Evolutionary conservation across 331 rosid species (phyloP).

Genomic region (Rhamnella rubrinervis): DNA sequence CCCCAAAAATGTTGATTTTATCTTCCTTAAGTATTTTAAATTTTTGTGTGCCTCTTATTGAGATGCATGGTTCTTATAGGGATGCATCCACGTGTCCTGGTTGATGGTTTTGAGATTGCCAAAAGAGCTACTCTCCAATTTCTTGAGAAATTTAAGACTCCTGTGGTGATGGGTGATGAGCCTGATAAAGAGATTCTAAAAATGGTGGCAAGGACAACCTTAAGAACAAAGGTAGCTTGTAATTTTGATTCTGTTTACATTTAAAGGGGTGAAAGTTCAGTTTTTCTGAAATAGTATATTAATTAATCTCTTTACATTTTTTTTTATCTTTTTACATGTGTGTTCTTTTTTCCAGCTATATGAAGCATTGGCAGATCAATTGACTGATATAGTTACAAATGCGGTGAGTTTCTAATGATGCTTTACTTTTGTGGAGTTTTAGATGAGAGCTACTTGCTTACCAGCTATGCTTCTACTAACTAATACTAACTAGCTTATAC

Average conservation of each 20-base stretch:
- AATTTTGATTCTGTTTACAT: neutral
- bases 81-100: conserved; percentile 96
- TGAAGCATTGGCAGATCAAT: conserved; percentile 83
- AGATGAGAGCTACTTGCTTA: neutral
- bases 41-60: neutral
- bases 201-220: conserved; percentile 92
- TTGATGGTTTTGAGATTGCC: conserved; percentile 98
- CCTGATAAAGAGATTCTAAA: conserved; percentile 91
- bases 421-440: conserved; percentile 19
- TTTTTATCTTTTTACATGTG: neutral
- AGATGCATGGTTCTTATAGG: conserved; percentile 47
- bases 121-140: conserved; percentile 84
- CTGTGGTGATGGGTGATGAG: conserved; percentile 80
- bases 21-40: neutral
- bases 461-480: neutral
- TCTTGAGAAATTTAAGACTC: conserved; percentile 83
- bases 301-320: neutral
- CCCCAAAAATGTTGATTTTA: neutral
- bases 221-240: conserved; percentile 78
- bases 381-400: conserved; percentile 79
- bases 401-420: conserved; percentile 56
- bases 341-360: conserved; percentile 56
- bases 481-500: neutral
- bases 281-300: neutral
- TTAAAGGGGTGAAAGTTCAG: neutral